phyloP scores from a whole-genome alignment of 805 yeast genomes.

The Starmerella lactis-condensi region DNA sequence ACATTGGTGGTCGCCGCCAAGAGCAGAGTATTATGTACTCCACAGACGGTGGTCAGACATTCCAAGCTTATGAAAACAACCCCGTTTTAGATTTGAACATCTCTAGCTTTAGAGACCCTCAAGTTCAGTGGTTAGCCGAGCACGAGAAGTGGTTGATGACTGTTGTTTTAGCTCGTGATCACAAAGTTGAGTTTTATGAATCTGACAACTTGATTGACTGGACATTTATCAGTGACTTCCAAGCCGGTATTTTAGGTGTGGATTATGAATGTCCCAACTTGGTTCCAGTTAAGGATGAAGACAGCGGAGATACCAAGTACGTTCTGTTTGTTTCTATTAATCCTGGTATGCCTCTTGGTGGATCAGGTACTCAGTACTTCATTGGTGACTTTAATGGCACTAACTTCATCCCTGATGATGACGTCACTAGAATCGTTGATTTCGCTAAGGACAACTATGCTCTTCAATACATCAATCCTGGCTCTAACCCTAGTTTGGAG shows the following conservation, averaged over 20 bases:
- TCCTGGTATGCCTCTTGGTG: conserved; percentile 29
- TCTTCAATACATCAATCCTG: conserved; percentile 22
- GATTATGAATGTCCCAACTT: conserved; percentile 30
- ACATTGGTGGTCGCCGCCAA: conserved; percentile 9
- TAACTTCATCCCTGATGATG: conserved; percentile 22
- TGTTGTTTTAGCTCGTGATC: conserved; percentile 11
- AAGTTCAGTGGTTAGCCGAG: conserved; percentile 13
- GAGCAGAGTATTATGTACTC: conserved; percentile 25
- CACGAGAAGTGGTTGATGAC: conserved; percentile 11
- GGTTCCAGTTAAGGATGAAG: conserved; percentile 20
- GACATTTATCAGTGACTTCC: conserved; percentile 9
- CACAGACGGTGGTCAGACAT: conserved; percentile 24
- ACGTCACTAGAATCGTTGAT: conserved; percentile 22
- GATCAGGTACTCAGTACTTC: conserved; percentile 27
- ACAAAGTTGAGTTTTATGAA: conserved; percentile 11
- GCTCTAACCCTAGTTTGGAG: conserved; percentile 16
- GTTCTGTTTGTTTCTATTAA: conserved; percentile 26
- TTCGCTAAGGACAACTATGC: conserved; percentile 28
- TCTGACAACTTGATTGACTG: conserved; percentile 9
- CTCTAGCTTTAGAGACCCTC: conserved; percentile 14
- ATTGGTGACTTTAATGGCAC: conserved; percentile 28
- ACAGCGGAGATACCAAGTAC: conserved; percentile 20
- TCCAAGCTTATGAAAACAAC: conserved; percentile 19
- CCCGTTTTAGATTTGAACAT: conserved; percentile 21
- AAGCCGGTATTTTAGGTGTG: conserved; percentile 19